A percentile compares a stretch with the other conserved stretches of the same genome.
phyloP scores from a whole-genome alignment of 495 filamentous ascomycete genomes.

The Neurospora hispaniola region DNA sequence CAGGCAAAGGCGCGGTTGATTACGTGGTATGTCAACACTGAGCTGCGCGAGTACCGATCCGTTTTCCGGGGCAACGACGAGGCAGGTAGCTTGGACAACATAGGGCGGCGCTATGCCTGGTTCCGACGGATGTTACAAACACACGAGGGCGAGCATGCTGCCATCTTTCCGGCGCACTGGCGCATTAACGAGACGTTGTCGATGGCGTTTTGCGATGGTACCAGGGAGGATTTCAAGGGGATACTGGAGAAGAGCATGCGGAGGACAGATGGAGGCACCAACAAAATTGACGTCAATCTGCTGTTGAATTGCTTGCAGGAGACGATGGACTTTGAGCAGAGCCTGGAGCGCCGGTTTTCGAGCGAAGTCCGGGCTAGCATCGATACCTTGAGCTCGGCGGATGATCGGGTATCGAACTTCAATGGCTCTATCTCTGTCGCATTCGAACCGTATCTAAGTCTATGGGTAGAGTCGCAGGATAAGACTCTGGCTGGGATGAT shows the following conservation, averaged over 20 bases:
- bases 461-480: conserved; percentile 96
- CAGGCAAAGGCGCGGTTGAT: conserved; percentile 72
- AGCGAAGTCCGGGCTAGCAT: conserved; percentile 73
- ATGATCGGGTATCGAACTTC: conserved; percentile 69
- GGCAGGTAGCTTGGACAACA: conserved; percentile 94
- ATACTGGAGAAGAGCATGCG: conserved; percentile 83
- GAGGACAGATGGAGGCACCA: conserved; percentile 49
- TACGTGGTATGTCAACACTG: conserved; percentile 97
- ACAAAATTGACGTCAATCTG: conserved; percentile 82
- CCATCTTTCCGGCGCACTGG: conserved; percentile 82
- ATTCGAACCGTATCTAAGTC: conserved; percentile 90
- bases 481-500: conserved; percentile 78
- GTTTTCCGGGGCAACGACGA: conserved; percentile 95
- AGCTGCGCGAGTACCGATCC: conserved; percentile 89
- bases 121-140: conserved; percentile 92
- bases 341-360: conserved; percentile 72
- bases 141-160: conserved; percentile 87
- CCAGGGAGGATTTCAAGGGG: conserved; percentile 86
- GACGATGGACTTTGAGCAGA: conserved; percentile 94
- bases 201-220: conserved; percentile 89
- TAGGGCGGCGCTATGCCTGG: conserved; percentile 90
- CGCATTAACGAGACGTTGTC: conserved; percentile 84
- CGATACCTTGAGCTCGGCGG: conserved; percentile 75
- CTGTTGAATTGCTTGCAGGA: conserved; percentile 89
- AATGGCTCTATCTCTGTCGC: conserved; percentile 91